These are phyloP conservation scores for Pythium insidiosum DNA, from an alignment of 352 stramenopile genomes.

Conservation along the genomic window DNA sequence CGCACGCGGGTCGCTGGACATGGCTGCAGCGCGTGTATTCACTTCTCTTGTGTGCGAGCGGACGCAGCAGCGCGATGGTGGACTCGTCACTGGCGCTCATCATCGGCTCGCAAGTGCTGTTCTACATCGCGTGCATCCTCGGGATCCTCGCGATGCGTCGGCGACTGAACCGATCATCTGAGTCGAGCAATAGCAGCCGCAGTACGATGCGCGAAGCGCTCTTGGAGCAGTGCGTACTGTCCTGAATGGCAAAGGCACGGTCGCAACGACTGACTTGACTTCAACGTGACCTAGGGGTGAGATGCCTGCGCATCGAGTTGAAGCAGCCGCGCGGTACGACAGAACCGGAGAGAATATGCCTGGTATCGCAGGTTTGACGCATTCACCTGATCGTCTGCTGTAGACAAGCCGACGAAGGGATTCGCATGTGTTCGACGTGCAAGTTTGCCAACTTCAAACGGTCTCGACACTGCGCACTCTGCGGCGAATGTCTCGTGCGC, in stretches of 20 bases:
- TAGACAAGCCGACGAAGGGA: slow-evolving; percentile 29
- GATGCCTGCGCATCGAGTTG: slow-evolving; percentile 30
- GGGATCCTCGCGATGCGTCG: too few relatives aligned
- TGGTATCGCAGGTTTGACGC: neutral
- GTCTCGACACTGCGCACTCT: slow-evolving; percentile 32
- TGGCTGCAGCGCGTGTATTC: too few relatives aligned
- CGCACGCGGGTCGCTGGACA: too few relatives aligned
- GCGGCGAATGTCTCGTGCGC: slow-evolving; percentile 15
- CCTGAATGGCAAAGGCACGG: neutral
- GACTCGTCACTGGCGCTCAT: too few relatives aligned
- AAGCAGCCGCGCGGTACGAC: slow-evolving; percentile 26
- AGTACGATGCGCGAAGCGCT: slow-evolving; percentile 22
- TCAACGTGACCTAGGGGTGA: slow-evolving; percentile 8
- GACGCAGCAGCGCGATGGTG: too few relatives aligned
- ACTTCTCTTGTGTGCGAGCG: too few relatives aligned
- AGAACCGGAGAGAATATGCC: too few relatives aligned
- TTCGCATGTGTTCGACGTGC: slow-evolving; percentile 23
- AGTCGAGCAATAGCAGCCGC: too few relatives aligned
- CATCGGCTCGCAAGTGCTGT: too few relatives aligned
- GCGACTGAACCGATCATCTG: too few relatives aligned
- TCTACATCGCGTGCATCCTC: too few relatives aligned
- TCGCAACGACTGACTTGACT: slow-evolving; percentile 1
- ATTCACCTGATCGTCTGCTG: neutral
- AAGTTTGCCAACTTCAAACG: slow-evolving; percentile 37
- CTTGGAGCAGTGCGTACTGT: slow-evolving; percentile 17